These are phyloP conservation scores for Boletus smithii DNA, from an alignment of 1,284 basidiomycete species.

Conservation along the genomic window DNA sequence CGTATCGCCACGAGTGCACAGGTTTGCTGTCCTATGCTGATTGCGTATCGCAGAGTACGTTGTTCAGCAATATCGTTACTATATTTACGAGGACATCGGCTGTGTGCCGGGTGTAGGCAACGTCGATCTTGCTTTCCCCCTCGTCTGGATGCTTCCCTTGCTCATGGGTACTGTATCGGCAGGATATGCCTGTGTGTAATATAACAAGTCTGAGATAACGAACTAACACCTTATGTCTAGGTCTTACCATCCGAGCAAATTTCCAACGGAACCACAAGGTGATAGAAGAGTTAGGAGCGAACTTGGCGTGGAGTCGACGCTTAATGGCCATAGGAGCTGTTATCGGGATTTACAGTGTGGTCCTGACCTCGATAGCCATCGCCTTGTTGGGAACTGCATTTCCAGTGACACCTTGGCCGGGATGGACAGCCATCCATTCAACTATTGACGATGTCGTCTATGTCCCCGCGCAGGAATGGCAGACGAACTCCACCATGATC, in stretches of 20 bases:
- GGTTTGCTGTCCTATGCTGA: slow-evolving; percentile 13
- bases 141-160: slow-evolving; percentile 38
- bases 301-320: slow-evolving; percentile 12
- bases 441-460: slow-evolving; percentile 9
- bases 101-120: slow-evolving; percentile 35
- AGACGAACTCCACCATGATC: background rate
- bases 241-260: slow-evolving; percentile 11
- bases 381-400: slow-evolving; percentile 7
- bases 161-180: slow-evolving; percentile 31
- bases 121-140: slow-evolving; percentile 32
- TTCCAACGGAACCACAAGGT: background rate
- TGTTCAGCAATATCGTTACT: slow-evolving; percentile 42
- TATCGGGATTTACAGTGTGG: slow-evolving; percentile 15
- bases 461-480: slow-evolving; percentile 14
- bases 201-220: background rate
- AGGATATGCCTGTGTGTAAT: slow-evolving; percentile 21
- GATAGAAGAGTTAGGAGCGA: background rate
- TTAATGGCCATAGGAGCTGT: slow-evolving; percentile 15
- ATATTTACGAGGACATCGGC: slow-evolving; percentile 40
- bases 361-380: slow-evolving; percentile 18
- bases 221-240: slow-evolving; percentile 9
- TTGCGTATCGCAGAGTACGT: slow-evolving; percentile 34
- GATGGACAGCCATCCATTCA: slow-evolving; percentile 22
- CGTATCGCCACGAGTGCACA: background rate
- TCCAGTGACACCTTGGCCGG: slow-evolving; percentile 24